A percentile compares a stretch with the other conserved stretches of the same genome.
These are phyloP conservation scores for Fomitopsis palustris DNA, from an alignment of 1,284 basidiomycete genomes.

Conservation along the genomic window DNA sequence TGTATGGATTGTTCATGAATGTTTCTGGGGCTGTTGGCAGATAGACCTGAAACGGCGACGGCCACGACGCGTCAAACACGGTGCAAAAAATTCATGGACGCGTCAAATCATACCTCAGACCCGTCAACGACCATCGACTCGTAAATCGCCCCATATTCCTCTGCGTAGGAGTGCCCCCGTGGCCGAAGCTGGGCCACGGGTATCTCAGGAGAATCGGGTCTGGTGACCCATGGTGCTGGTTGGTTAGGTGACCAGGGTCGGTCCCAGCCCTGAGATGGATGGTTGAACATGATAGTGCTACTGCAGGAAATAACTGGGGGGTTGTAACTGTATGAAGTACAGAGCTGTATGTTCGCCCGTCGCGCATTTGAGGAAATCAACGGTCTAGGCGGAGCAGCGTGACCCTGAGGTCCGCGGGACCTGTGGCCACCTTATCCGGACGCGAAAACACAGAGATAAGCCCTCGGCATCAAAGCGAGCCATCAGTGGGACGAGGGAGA, in stretches of 20 bases:
- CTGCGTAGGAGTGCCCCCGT: not conserved
- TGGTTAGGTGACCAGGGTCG: not conserved
- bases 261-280: not conserved
- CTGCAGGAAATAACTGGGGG: not conserved
- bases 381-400: not conserved
- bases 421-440: not conserved
- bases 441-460: not conserved
- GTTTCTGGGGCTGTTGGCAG: not conserved
- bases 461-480: not conserved
- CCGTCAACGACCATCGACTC: not conserved
- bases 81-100: not conserved
- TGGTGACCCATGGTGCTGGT: not conserved
- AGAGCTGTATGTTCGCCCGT: not conserved
- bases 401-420: not conserved
- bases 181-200: not conserved
- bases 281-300: not conserved
- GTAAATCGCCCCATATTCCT: not conserved
- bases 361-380: not conserved
- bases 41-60: not conserved
- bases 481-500: not conserved
- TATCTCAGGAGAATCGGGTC: not conserved
- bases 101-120: not conserved
- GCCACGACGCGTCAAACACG: slow-evolving; percentile 1
- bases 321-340: not conserved
- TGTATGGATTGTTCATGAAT: not conserved